Conservation (phyloP, 768 basidiomycete genomes). For the Kockovaella imperatae region DNA sequence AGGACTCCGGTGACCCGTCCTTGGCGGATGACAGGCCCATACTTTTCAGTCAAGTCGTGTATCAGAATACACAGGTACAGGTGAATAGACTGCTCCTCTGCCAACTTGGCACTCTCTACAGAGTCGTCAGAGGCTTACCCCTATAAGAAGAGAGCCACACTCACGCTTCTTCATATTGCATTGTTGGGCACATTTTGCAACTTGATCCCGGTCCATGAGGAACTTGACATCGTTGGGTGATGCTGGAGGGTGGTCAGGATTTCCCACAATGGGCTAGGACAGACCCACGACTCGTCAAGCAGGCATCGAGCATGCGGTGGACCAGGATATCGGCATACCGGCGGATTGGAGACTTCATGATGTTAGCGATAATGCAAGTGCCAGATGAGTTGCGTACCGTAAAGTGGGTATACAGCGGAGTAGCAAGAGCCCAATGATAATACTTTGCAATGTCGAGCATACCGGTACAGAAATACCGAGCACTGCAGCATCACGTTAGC, state of each 20-base stretch:
- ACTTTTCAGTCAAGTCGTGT: slow-evolving; percentile 84
- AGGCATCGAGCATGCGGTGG: slow-evolving; percentile 90
- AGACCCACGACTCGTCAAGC: slow-evolving; percentile 49
- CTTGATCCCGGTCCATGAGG: slow-evolving; percentile 93
- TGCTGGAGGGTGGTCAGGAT: slow-evolving; percentile 6
- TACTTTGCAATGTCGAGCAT: slow-evolving; percentile 99
- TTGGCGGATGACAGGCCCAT: slow-evolving; percentile 89
- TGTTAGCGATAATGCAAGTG: background rate
- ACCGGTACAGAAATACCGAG: slow-evolving; percentile 97
- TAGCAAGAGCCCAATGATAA: slow-evolving; percentile 79
- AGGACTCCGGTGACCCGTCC: slow-evolving; percentile 92
- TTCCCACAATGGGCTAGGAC: no score
- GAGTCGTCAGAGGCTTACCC: background rate
- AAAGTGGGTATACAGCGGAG: slow-evolving; percentile 71
- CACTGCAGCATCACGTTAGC: slow-evolving; percentile 47
- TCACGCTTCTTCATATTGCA: slow-evolving; percentile 72
- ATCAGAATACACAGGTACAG: slow-evolving; percentile 91
- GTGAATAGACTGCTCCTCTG: slow-evolving; percentile 93
- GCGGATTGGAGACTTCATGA: slow-evolving; percentile 56
- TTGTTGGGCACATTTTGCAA: slow-evolving; percentile 94
- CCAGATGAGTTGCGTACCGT: slow-evolving; percentile 24
- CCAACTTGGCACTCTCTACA: slow-evolving; percentile 73
- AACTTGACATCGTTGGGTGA: slow-evolving; percentile 72
- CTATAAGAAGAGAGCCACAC: background rate
- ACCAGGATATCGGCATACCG: slow-evolving; percentile 74